Evolutionary conservation across 441 rosid species (phyloP).

Genomic region (Gossypium davidsonii): DNA sequence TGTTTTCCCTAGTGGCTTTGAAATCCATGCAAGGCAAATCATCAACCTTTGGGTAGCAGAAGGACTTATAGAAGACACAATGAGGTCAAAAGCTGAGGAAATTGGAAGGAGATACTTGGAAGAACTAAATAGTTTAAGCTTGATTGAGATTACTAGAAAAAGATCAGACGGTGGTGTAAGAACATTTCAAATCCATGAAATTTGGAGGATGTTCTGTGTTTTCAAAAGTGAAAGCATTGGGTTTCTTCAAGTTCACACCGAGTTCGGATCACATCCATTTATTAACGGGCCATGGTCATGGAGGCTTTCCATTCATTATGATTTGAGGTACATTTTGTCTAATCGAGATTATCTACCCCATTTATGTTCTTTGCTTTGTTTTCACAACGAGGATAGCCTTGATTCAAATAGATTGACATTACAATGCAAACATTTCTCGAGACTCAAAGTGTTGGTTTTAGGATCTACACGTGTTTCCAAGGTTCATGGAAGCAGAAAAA

Average conservation of each 20-base stretch:
- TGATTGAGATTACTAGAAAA: background rate
- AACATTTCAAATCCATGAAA: background rate
- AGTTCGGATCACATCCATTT: background rate
- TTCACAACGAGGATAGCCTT: background rate
- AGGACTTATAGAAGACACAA: background rate
- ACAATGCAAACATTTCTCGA: background rate
- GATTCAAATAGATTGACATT: background rate
- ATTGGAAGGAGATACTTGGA: conserved; percentile 4
- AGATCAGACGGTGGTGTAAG: background rate
- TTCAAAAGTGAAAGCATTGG: background rate
- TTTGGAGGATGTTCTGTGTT: background rate
- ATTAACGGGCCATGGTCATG: background rate
- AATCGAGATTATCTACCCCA: background rate
- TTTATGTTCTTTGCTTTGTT: background rate
- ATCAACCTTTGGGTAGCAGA: conserved; percentile 9
- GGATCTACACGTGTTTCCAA: background rate
- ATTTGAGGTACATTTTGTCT: background rate
- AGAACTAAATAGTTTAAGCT: background rate
- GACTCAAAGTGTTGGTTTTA: background rate
- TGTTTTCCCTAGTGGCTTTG: background rate
- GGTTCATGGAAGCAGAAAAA: background rate
- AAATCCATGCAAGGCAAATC: conserved; percentile 5
- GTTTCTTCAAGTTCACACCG: background rate
- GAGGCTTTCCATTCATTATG: background rate
- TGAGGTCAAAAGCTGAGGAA: background rate